phyloP scores from a whole-genome alignment of 2,329 filamentous ascomycete genomes.

The Aspergillus brunneoviolaceus region DNA sequence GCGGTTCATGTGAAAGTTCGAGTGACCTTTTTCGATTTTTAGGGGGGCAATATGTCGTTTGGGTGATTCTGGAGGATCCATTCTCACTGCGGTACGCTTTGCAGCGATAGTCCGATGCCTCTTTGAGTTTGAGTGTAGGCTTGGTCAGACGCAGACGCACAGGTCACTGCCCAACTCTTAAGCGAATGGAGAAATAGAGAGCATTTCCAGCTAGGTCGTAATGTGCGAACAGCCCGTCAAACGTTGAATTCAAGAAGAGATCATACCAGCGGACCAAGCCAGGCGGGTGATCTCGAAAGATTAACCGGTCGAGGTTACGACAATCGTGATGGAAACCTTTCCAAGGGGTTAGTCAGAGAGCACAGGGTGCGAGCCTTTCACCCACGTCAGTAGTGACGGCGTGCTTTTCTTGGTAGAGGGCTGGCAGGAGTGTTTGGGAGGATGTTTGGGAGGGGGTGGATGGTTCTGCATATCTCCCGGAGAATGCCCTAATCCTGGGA shows the following conservation, averaged over 20 bases:
- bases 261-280: background rate
- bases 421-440: conserved; percentile 13
- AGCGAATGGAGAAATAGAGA: conserved; percentile 24
- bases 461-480: conserved; percentile 18
- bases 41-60: conserved; percentile 39
- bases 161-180: conserved; percentile 37
- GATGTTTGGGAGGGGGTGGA: conserved; percentile 17
- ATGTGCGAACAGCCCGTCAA: background rate
- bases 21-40: conserved; percentile 38
- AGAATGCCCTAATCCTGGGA: conserved; percentile 31
- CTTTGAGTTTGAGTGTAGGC: background rate
- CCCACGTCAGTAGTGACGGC: conserved; percentile 10
- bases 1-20: conserved; percentile 25
- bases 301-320: conserved; percentile 5
- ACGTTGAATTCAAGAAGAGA: background rate
- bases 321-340: conserved; percentile 1
- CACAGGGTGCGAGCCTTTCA: conserved; percentile 5
- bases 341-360: conserved; percentile 5
- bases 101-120: background rate
- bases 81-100: background rate
- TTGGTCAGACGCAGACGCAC: conserved; percentile 14
- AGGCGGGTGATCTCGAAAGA: background rate
- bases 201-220: conserved; percentile 24
- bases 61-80: conserved; percentile 31
- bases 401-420: conserved; percentile 15